Base-by-base conservation (phyloP, 305 asterid genomes). In the Fraxinus dipetala region DNA sequence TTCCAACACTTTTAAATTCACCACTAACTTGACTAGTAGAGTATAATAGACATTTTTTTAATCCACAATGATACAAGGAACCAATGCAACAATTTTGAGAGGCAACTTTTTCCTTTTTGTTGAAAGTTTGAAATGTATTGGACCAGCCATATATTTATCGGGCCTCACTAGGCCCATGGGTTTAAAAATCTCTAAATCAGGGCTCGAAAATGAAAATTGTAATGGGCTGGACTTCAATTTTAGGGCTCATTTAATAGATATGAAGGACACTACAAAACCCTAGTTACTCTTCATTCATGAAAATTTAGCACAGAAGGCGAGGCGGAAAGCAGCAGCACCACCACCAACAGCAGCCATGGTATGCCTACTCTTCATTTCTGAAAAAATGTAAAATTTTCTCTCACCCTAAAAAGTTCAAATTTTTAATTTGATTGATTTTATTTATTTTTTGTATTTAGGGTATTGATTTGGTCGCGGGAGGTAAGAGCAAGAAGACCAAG, bases 401-500 rank as follows among this genome's bases (percentile, higher is more conserved):
- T 20, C 1, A 6, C 4, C 0, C 18, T 22, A 26, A 13, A 24
- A 63, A 24, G 34, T 24, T 20, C 16, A 0, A 6, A 45, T 5
- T 22, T 31, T 14, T 28, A 26, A 26, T 8, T 0, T 1, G 28
- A 31, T 7, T 1, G 24, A 8, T 51, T 20, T 20, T 18, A 26
- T 31, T 20, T 14, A 14, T 22, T 11, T 2, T 63, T 61, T 13
- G 5, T 16, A 8, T 76, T 75, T 24, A 88, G 91, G 91, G 91
- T 83, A 88, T 88, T 77, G 91, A 88, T 88, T 84, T 88, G 77
- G 85, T 83, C 30, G 91, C 91, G 22, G 91, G 91, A 63, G 91
- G 91, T 26, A 88, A 88, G 85, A 74, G 84, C 43, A 88, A 88
- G 83, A 84, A 86, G 87, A 88, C 91, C 31, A 88, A 88, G 78